Percentiles rank a stretch among this genome's conserved stretches.
These are phyloP conservation scores for Yarrowia deformans DNA, from an alignment of 805 yeast species.

Conservation along the genomic window DNA sequence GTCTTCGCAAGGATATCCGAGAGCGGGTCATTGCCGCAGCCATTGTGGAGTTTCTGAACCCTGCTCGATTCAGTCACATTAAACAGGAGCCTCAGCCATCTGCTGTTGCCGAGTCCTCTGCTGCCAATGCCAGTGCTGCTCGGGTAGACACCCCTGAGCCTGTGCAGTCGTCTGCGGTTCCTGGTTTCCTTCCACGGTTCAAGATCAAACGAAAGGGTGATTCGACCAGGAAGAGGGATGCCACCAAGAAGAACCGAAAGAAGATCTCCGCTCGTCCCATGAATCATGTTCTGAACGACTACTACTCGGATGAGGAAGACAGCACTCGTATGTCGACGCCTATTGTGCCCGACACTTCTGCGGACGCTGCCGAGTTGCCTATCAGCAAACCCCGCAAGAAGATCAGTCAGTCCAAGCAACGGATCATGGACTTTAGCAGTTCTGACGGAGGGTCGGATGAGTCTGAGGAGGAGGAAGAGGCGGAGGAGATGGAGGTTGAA, in stretches of 20 bases:
- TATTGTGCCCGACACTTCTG: slow-evolving; percentile 15
- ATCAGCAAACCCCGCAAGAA: slow-evolving; percentile 19
- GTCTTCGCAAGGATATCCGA: slow-evolving; percentile 72
- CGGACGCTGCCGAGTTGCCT: slow-evolving; percentile 35
- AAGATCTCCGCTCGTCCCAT: slow-evolving; percentile 45
- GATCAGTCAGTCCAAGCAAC: slow-evolving; percentile 18
- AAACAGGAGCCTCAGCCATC: slow-evolving; percentile 2
- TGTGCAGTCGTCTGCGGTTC: slow-evolving; percentile 4
- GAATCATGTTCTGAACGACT: slow-evolving; percentile 47
- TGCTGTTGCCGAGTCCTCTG: not conserved
- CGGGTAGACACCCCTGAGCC: slow-evolving; percentile 32
- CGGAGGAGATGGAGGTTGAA: slow-evolving; percentile 47
- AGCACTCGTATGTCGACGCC: slow-evolving; percentile 41
- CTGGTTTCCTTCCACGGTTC: slow-evolving; percentile 15
- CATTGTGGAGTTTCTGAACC: slow-evolving; percentile 66
- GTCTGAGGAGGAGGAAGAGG: slow-evolving; percentile 7
- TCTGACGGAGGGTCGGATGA: slow-evolving; percentile 28
- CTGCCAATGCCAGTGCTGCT: slow-evolving; percentile 32
- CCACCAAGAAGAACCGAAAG: slow-evolving; percentile 36
- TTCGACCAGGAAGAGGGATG: slow-evolving; percentile 39
- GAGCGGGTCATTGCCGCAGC: slow-evolving; percentile 76
- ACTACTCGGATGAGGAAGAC: slow-evolving; percentile 45
- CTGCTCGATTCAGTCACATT: slow-evolving; percentile 48
- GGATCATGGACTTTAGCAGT: slow-evolving; percentile 24
- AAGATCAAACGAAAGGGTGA: slow-evolving; percentile 45